These are phyloP conservation scores for Puccinia novopanici DNA, from an alignment of 1,284 basidiomycete genomes.

Conservation along the genomic window DNA sequence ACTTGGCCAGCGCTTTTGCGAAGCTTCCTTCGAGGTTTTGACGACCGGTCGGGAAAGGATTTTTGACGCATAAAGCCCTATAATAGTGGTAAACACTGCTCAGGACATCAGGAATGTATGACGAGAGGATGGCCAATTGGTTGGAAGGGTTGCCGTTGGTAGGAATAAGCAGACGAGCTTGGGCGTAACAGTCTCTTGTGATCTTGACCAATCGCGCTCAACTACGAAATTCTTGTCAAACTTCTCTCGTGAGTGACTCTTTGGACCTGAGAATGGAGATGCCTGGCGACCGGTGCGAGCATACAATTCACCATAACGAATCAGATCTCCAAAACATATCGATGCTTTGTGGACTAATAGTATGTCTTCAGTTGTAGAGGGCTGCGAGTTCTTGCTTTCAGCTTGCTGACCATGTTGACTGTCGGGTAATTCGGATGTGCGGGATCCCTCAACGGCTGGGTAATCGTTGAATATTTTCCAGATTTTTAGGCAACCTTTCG, in stretches of 20 bases:
- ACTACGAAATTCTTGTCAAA: conserved; percentile 58
- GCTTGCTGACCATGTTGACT: conserved; percentile 61
- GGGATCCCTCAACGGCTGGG: neutral
- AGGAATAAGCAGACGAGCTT: conserved; percentile 77
- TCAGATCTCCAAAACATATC: conserved; percentile 89
- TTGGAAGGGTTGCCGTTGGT: conserved; percentile 81
- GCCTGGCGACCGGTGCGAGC: conserved; percentile 63
- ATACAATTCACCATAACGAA: conserved; percentile 87
- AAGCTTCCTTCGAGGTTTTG: conserved; percentile 79
- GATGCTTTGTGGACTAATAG: conserved; percentile 78
- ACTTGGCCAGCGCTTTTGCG: conserved; percentile 68
- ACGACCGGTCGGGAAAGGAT: conserved; percentile 81
- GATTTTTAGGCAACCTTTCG: conserved; percentile 64
- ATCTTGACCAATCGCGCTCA: conserved; percentile 71
- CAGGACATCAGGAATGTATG: conserved; percentile 80
- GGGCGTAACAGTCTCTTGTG: conserved; percentile 78
- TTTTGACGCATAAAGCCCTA: conserved; percentile 80
- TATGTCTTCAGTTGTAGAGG: conserved; percentile 51
- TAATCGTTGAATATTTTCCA: conserved; percentile 65
- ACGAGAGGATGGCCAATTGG: conserved; percentile 88
- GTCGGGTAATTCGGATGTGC: conserved; percentile 5
- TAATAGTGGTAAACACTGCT: conserved; percentile 82
- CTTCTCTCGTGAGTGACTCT: neutral
- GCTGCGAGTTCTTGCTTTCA: conserved; percentile 12
- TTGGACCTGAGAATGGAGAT: conserved; percentile 5